Conservation (phyloP, 2,329 filamentous ascomycete species). For the Xylaria multiplex region DNA sequence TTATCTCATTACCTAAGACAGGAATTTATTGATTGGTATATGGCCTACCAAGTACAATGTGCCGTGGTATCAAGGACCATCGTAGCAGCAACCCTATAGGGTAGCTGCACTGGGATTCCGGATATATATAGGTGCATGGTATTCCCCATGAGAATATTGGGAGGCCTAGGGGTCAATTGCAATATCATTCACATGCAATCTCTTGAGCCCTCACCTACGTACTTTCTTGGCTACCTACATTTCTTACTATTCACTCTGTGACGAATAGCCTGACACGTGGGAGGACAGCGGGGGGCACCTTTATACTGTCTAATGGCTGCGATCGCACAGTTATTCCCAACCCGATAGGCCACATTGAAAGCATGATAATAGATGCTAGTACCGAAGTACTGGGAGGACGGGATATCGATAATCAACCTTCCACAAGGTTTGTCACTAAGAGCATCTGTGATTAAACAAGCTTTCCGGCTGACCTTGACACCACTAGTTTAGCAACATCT, state of each 20-base stretch:
- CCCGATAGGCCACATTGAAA: background rate
- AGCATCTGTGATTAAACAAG: background rate
- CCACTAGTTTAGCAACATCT: background rate
- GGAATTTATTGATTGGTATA: background rate
- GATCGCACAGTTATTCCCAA: conserved; percentile 8
- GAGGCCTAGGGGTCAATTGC: no score
- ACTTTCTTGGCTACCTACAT: no score
- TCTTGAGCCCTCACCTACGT: no score
- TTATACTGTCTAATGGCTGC: conserved; percentile 6
- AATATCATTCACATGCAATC: no score
- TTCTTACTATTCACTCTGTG: no score
- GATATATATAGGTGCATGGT: no score
- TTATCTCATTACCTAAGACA: background rate
- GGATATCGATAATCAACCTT: conserved; percentile 1
- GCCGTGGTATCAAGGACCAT: background rate
- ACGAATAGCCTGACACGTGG: background rate
- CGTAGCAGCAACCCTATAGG: no score
- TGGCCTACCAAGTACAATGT: background rate
- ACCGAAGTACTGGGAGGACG: conserved; percentile 11
- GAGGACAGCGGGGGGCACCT: conserved; percentile 16
- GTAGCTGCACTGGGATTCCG: no score
- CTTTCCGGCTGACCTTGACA: background rate
- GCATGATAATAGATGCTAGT: conserved; percentile 17
- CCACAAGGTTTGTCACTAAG: background rate
- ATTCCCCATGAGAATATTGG: no score